These are phyloP conservation scores for Colletotrichum lini DNA, from an alignment of 2,329 filamentous ascomycete species.

Conservation along the genomic window DNA sequence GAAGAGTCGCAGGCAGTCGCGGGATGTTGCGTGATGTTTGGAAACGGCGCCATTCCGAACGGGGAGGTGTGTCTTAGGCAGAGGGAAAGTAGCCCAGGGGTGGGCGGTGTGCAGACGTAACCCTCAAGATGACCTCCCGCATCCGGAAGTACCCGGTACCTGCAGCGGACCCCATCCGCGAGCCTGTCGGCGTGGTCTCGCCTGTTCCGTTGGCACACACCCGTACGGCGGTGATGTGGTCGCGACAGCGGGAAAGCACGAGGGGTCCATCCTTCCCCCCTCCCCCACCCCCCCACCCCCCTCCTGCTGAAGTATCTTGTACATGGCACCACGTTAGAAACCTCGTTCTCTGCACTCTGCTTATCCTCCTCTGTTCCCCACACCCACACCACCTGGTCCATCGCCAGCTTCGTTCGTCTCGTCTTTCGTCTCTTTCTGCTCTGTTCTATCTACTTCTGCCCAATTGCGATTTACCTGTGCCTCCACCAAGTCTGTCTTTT, in stretches of 20 bases:
- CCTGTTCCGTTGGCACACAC: constrained; percentile 7
- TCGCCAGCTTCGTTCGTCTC: neutral
- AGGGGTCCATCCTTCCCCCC: neutral
- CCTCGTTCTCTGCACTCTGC: constrained; percentile 8
- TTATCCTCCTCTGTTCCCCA: constrained; percentile 3
- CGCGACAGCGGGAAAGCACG: neutral
- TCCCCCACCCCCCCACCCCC: too few relatives aligned
- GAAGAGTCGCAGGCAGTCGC: constrained; percentile 4
- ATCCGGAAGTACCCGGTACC: constrained; percentile 35
- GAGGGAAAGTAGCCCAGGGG: constrained; percentile 33
- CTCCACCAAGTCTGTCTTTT: neutral
- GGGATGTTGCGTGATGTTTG: constrained; percentile 36
- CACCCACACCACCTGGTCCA: neutral
- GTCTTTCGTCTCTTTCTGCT: too few relatives aligned
- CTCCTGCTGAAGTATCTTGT: constrained; percentile 9
- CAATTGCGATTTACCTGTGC: too few relatives aligned
- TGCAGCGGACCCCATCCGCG: constrained; percentile 3
- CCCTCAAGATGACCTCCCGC: constrained; percentile 17
- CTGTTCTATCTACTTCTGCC: too few relatives aligned
- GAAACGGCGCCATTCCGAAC: constrained; percentile 25
- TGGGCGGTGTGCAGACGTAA: neutral
- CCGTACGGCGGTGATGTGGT: neutral
- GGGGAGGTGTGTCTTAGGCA: constrained; percentile 40
- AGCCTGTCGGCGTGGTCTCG: neutral
- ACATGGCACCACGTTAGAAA: neutral